A percentile compares a stretch with the other conserved stretches of the same genome.
Evolutionary conservation across 1,139 yeast genomes (phyloP).

Genomic region (Hansenula sp.): DNA sequence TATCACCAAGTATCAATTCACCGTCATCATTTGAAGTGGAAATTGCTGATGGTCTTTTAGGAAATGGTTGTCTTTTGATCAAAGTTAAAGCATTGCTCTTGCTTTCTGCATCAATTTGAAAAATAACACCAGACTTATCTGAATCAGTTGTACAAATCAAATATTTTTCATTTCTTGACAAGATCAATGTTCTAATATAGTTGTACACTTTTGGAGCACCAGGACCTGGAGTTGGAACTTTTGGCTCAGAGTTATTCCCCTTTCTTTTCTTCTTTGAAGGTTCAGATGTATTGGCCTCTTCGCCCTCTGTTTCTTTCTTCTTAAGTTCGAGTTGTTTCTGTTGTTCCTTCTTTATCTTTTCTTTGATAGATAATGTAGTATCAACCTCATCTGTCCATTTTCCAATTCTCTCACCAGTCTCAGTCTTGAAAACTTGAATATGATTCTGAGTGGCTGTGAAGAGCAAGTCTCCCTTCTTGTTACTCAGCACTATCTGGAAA

Average conservation of each 20-base stretch:
- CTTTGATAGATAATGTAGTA: conserved; percentile 32
- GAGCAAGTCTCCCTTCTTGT: conserved; percentile 39
- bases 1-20: conserved; percentile 77
- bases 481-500: conserved; percentile 49
- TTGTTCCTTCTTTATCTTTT: conserved; percentile 42
- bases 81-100: conserved; percentile 37
- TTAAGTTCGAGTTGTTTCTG: conserved; percentile 28
- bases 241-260: conserved; percentile 38
- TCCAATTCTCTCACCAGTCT: conserved; percentile 36
- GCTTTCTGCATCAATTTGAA: conserved; percentile 33
- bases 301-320: conserved; percentile 32
- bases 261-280: conserved; percentile 24
- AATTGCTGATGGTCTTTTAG: conserved; percentile 86
- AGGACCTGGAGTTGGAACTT: conserved; percentile 58
- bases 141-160: conserved; percentile 75
- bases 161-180: conserved; percentile 49
- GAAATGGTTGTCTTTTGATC: conserved; percentile 68
- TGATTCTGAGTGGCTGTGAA: conserved; percentile 56
- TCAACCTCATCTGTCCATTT: conserved; percentile 58
- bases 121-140: conserved; percentile 75
- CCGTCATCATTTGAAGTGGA: conserved; percentile 50
- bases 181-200: conserved; percentile 56
- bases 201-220: conserved; percentile 66
- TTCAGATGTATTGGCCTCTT: conserved; percentile 16
- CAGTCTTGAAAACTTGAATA: conserved; percentile 43